Evolutionary conservation across 371 early-diverging fungal genomes (phyloP).

Genomic region (Nematocida ironsii): DNA sequence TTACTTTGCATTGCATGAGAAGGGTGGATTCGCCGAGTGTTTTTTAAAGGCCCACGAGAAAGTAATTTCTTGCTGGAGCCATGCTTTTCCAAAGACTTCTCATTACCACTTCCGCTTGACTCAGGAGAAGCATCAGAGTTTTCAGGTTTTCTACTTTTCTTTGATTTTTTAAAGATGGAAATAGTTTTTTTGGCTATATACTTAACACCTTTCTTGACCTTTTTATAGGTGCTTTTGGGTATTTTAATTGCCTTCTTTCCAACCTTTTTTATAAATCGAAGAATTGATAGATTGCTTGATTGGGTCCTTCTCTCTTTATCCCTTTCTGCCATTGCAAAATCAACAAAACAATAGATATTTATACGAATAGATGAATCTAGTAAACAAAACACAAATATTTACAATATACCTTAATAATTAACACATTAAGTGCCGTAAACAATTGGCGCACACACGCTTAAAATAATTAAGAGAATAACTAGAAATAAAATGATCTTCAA

Average conservation of each 20-base stretch:
- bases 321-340: neutral
- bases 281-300: neutral
- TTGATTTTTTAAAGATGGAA: slow-evolving; percentile 1
- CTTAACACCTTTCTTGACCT: slow-evolving; percentile 11
- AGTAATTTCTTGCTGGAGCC: neutral
- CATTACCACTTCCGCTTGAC: neutral
- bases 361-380: slow-evolving; percentile 13
- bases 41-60: neutral
- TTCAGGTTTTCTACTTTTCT: neutral
- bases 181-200: slow-evolving; percentile 7
- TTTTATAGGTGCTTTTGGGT: neutral
- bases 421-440: too few relatives aligned
- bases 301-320: neutral
- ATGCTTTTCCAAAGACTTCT: neutral
- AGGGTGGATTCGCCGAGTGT: neutral
- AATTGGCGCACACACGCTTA: too few relatives aligned
- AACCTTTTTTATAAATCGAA: neutral
- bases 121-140: neutral
- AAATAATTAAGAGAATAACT: neutral
- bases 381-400: slow-evolving; percentile 1
- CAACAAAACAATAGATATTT: slow-evolving; percentile 23
- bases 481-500: neutral
- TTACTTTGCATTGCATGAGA: neutral
- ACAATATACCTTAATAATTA: neutral
- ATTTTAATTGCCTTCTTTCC: neutral